These are phyloP conservation scores for Helotiales sp. DNA, from an alignment of 2,329 filamentous ascomycete genomes.

Conservation along the genomic window DNA sequence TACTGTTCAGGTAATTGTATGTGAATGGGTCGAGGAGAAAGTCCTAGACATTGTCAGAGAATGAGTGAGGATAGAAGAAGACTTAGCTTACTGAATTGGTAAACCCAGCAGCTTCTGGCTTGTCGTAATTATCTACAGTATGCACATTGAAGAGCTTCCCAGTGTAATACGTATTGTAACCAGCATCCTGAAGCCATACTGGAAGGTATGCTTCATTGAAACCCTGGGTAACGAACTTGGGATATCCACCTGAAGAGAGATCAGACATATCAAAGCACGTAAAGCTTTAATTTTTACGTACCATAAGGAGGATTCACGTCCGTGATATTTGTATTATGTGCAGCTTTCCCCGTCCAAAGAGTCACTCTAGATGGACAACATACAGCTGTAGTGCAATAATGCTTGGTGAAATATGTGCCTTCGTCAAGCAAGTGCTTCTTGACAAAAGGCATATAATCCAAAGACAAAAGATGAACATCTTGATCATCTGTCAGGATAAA, in stretches of 20 bases:
- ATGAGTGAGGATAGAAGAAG: too few relatives aligned
- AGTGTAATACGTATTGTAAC: conserved; percentile 70
- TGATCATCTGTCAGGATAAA: conserved; percentile 66
- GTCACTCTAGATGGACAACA: conserved; percentile 63
- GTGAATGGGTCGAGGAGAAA: conserved; percentile 66
- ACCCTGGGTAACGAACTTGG: conserved; percentile 63
- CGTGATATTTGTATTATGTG: conserved; percentile 64
- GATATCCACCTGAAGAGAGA: conserved; percentile 50
- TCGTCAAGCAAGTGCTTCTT: conserved; percentile 52
- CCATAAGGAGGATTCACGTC: conserved; percentile 46
- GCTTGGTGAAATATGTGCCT: conserved; percentile 54
- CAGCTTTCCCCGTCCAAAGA: conserved; percentile 58
- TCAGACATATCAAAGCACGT: not conserved
- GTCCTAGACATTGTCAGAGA: conserved; percentile 47
- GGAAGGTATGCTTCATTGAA: conserved; percentile 67
- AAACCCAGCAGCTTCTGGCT: conserved; percentile 58
- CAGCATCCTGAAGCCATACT: conserved; percentile 64
- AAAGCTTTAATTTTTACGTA: conserved; percentile 24
- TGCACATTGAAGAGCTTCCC: conserved; percentile 70
- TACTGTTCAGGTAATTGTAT: conserved; percentile 66
- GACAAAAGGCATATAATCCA: conserved; percentile 55
- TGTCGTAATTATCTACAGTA: conserved; percentile 57
- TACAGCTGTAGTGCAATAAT: conserved; percentile 59
- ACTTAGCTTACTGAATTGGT: conserved; percentile 23
- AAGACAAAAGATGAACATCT: conserved; percentile 56